Evolutionary conservation across 2,329 filamentous ascomycete species (phyloP).

Genomic region (Dothistroma septosporum): DNA sequence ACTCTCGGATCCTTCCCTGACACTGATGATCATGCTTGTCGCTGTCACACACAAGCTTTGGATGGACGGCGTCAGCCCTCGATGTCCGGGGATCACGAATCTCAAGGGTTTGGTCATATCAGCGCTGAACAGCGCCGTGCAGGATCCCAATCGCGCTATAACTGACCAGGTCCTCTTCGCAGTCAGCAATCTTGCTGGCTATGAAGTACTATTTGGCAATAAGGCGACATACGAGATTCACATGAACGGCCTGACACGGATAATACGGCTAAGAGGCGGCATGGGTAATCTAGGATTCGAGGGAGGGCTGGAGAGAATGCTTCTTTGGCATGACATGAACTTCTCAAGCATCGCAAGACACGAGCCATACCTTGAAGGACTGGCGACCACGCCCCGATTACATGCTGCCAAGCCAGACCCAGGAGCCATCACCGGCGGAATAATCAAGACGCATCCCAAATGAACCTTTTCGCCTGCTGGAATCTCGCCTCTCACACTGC

Average conservation of each 20-base stretch:
- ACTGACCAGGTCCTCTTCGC: constrained; percentile 21
- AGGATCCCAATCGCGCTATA: constrained; percentile 18
- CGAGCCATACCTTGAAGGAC: constrained; percentile 3
- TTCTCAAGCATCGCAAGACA: background rate
- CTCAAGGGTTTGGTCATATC: background rate
- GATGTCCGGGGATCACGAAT: background rate
- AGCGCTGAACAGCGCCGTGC: constrained; percentile 20
- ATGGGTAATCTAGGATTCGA: constrained; percentile 4
- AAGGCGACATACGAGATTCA: constrained; percentile 7
- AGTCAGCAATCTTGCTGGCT: constrained; percentile 6
- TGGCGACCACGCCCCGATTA: background rate
- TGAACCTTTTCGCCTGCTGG: background rate
- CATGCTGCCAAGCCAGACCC: background rate
- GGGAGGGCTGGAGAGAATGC: background rate
- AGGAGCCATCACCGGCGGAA: background rate
- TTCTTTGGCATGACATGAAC: constrained; percentile 11
- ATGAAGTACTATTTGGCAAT: constrained; percentile 6
- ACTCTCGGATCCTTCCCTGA: background rate
- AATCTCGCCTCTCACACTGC: too few species aligned
- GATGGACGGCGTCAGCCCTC: background rate
- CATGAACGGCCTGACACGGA: constrained; percentile 7
- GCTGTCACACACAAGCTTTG: background rate
- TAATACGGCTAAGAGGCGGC: constrained; percentile 9
- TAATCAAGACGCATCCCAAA: background rate
- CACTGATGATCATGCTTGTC: background rate